Percentiles rank a stretch among this genome's conserved stretches.
These are phyloP conservation scores for Vitellaria paradoxa DNA, from an alignment of 179 eudicot species.

Conservation along the genomic window DNA sequence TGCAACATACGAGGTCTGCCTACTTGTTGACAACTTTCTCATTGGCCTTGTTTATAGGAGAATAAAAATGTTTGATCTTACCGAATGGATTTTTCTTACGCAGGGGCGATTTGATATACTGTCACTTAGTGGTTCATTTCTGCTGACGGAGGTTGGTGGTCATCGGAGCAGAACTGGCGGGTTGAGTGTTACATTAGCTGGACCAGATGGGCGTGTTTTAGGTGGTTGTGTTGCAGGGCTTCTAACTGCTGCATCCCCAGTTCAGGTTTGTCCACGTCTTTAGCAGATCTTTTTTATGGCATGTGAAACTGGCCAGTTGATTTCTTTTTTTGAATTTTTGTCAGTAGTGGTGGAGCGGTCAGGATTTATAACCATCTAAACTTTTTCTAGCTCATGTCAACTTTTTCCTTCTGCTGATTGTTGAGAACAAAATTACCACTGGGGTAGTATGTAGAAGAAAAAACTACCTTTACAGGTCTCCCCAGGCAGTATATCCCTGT, in stretches of 20 bases:
- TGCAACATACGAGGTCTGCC: constrained; percentile 78
- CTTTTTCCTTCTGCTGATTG: neutral
- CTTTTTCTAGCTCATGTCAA: neutral
- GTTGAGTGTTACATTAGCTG: constrained; percentile 69
- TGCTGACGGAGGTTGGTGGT: constrained; percentile 60
- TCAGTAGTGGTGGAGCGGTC: neutral
- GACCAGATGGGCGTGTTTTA: constrained; percentile 78
- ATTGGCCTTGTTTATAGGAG: neutral
- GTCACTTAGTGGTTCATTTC: constrained; percentile 77
- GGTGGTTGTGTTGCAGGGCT: constrained; percentile 86
- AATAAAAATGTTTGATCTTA: neutral
- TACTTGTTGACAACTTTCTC: neutral
- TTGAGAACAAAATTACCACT: neutral
- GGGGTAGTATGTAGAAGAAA: neutral
- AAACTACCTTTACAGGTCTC: neutral
- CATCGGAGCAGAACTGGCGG: constrained; percentile 68
- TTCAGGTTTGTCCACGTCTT: constrained; percentile 51
- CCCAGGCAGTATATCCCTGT: neutral
- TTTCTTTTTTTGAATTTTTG: neutral
- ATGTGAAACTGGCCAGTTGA: neutral
- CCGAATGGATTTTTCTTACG: constrained; percentile 15
- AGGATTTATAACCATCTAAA: neutral
- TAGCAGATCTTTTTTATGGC: neutral
- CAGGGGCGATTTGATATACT: constrained; percentile 84
- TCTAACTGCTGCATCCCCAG: constrained; percentile 68